Conservation (phyloP, 495 filamentous ascomycete species). For the Xylaria palmicola region DNA sequence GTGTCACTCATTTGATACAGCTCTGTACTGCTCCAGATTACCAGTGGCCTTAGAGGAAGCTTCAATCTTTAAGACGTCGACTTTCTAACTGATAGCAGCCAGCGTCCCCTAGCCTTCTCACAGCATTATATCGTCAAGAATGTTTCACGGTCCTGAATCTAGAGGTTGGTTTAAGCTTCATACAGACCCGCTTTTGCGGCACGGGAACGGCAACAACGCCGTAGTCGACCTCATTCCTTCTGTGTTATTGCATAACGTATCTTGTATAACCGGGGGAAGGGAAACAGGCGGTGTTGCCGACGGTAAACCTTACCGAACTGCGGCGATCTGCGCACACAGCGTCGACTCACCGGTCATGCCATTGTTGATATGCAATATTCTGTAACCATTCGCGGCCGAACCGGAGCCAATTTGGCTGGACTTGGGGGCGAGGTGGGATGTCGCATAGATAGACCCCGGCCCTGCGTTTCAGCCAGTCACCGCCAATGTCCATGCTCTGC, state of each 20-base stretch:
- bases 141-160: background rate
- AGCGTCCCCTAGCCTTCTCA: background rate
- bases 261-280: background rate
- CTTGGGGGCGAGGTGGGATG: background rate
- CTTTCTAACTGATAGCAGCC: background rate
- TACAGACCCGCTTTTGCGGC: background rate
- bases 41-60: background rate
- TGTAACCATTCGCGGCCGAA: background rate
- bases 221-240: background rate
- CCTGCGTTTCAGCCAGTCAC: constrained; percentile 16
- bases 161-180: background rate
- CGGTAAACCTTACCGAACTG: background rate
- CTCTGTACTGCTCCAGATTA: background rate
- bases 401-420: background rate
- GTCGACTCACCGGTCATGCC: background rate
- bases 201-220: background rate
- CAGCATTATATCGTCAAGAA: background rate
- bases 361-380: background rate
- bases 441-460: background rate
- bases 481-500: background rate
- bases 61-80: background rate
- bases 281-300: background rate
- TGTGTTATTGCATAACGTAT: background rate
- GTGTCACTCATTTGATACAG: background rate
- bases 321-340: background rate